Conservation (phyloP, 257 asterid genomes). For the Linderniella brevidens region DNA sequence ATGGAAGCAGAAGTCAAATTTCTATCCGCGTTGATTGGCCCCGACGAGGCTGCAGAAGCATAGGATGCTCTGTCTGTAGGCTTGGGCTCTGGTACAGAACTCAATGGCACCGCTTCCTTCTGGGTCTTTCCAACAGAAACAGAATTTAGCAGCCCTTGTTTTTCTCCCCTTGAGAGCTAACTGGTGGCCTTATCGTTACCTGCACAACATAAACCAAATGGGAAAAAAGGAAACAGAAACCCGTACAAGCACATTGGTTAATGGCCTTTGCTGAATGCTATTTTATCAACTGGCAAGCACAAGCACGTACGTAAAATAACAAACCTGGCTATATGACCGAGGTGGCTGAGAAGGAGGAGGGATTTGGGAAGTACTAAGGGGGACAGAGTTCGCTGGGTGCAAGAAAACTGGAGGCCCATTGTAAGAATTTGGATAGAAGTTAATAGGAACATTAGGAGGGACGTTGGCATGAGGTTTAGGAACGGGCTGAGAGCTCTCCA, state of each 20-base stretch:
- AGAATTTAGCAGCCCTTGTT: slow-evolving; percentile 18
- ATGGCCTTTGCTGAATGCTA: neutral
- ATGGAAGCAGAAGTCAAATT: slow-evolving; percentile 15
- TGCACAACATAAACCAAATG: slow-evolving; percentile 12
- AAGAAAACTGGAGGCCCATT: slow-evolving; percentile 14
- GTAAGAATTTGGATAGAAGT: slow-evolving; percentile 30
- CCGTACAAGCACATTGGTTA: neutral
- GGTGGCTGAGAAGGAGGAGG: slow-evolving; percentile 51
- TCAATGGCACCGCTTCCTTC: slow-evolving; percentile 24
- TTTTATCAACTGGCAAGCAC: neutral
- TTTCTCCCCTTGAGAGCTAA: slow-evolving; percentile 33
- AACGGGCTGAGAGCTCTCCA: slow-evolving; percentile 34
- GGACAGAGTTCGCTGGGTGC: slow-evolving; percentile 45
- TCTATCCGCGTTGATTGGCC: slow-evolving; percentile 17
- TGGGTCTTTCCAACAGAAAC: slow-evolving; percentile 25
- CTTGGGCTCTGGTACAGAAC: slow-evolving; percentile 24
- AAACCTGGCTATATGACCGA: slow-evolving; percentile 56
- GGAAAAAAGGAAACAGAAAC: neutral
- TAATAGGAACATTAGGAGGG: slow-evolving; percentile 35
- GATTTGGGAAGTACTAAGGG: slow-evolving; percentile 24
- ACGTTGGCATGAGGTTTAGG: slow-evolving; percentile 40
- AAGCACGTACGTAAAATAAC: slow-evolving; percentile 5
- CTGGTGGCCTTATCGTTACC: slow-evolving; percentile 67
- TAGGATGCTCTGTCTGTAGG: slow-evolving; percentile 23
- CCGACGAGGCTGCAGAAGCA: slow-evolving; percentile 13